These are phyloP conservation scores for Suhomyces maxii DNA, from an alignment of 1,139 yeast genomes.

Conservation along the genomic window DNA sequence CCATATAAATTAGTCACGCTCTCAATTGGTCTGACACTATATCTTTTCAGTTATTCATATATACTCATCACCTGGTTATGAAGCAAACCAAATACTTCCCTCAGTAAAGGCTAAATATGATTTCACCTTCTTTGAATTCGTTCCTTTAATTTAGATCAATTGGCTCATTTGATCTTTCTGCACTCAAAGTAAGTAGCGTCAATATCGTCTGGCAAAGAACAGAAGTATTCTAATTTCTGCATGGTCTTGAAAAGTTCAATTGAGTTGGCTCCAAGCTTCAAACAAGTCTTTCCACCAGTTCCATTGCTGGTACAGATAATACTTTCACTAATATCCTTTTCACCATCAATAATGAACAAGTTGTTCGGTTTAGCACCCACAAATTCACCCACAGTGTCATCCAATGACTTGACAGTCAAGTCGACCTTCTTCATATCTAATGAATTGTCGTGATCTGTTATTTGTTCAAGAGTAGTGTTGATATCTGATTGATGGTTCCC, in stretches of 20 bases:
- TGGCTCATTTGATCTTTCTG: constrained; percentile 32
- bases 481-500: constrained; percentile 24
- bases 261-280: constrained; percentile 39
- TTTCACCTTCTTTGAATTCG: neutral
- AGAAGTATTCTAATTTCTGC: constrained; percentile 47
- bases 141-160: neutral
- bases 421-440: constrained; percentile 15
- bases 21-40: no score
- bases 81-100: no score
- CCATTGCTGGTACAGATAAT: constrained; percentile 44
- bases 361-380: constrained; percentile 31
- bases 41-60: neutral
- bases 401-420: constrained; percentile 7
- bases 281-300: constrained; percentile 48
- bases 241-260: constrained; percentile 46
- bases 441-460: constrained; percentile 19
- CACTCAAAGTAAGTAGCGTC: constrained; percentile 52
- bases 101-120: no score
- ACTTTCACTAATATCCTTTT: constrained; percentile 37
- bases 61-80: neutral
- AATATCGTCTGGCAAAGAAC: constrained; percentile 48
- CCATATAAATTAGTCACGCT: no score
- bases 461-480: constrained; percentile 38
- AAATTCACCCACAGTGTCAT: constrained; percentile 19
- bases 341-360: constrained; percentile 47